These are phyloP conservation scores for Suhomyces wounanorum DNA, from an alignment of 1,139 yeast species.

Conservation along the genomic window DNA sequence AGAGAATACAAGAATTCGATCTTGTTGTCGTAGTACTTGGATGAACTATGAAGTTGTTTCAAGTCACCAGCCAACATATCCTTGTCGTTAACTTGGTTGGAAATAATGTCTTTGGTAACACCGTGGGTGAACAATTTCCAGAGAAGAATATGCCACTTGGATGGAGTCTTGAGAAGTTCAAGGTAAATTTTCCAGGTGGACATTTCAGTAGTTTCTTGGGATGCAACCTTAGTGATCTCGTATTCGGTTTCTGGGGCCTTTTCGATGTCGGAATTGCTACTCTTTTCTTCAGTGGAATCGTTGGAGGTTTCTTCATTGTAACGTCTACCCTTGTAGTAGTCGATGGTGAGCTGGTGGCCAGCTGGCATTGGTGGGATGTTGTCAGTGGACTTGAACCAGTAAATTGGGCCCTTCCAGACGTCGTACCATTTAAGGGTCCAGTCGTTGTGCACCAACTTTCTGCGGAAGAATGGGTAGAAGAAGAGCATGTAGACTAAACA, in stretches of 20 bases:
- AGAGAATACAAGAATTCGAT: conserved; percentile 70
- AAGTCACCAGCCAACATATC: conserved; percentile 45
- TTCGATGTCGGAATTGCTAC: conserved; percentile 14
- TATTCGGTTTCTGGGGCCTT: conserved; percentile 11
- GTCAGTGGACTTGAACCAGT: conserved; percentile 56
- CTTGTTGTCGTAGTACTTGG: conserved; percentile 71
- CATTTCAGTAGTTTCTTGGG: conserved; percentile 8
- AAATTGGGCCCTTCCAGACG: conserved; percentile 57
- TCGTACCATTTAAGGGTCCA: conserved; percentile 69
- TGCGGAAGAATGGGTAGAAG: conserved; percentile 62
- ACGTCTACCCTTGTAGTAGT: conserved; percentile 67
- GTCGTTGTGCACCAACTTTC: conserved; percentile 63
- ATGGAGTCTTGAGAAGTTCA: conserved; percentile 47
- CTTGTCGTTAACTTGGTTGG: conserved; percentile 42
- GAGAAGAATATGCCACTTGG: conserved; percentile 53
- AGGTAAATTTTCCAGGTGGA: conserved; percentile 49
- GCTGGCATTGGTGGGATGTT: conserved; percentile 68
- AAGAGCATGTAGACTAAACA: conserved; percentile 51
- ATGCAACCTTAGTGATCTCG: conserved; percentile 20
- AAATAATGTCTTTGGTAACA: conserved; percentile 63
- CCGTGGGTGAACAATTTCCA: conserved; percentile 61
- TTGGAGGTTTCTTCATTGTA: conserved; percentile 21
- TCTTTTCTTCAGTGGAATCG: conserved; percentile 3
- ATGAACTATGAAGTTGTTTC: conserved; percentile 52
- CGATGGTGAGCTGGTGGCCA: conserved; percentile 56